Evolutionary conservation across 148 eudicot species (phyloP).

Genomic region (Silene uniflora): DNA sequence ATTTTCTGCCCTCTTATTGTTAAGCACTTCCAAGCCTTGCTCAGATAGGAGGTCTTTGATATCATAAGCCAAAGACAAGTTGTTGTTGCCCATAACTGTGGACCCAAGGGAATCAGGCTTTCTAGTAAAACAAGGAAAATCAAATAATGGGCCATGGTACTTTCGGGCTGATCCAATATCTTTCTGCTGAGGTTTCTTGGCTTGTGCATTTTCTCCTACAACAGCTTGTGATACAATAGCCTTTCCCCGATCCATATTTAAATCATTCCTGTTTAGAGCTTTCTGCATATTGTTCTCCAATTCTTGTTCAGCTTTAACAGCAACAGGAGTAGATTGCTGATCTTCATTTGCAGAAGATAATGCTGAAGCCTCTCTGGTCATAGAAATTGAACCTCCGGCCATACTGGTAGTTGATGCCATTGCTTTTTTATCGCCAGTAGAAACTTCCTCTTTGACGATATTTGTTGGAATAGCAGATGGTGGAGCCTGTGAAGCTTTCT

Average conservation of each 20-base stretch:
- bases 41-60: constrained; percentile 71
- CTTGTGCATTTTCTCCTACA: constrained; percentile 53
- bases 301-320: constrained; percentile 62
- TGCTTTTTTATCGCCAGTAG: constrained; percentile 49
- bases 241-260: constrained; percentile 60
- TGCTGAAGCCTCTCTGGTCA: constrained; percentile 44
- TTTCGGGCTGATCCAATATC: constrained; percentile 61
- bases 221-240: constrained; percentile 43
- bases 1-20: constrained; percentile 67
- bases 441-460: constrained; percentile 44
- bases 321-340: constrained; percentile 32
- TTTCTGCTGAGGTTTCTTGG: constrained; percentile 68
- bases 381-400: constrained; percentile 32
- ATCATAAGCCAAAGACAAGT: constrained; percentile 75
- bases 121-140: constrained; percentile 91
- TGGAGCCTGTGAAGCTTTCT: constrained; percentile 44
- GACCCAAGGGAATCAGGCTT: constrained; percentile 81
- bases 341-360: constrained; percentile 57
- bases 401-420: constrained; percentile 29
- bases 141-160: constrained; percentile 97
- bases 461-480: constrained; percentile 33
- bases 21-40: constrained; percentile 64
- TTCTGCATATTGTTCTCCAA: constrained; percentile 45
- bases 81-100: constrained; percentile 55
- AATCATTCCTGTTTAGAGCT: constrained; percentile 42